Conservation (phyloP, 2,329 filamentous ascomycete genomes). For the Tympanopsis confertula region DNA sequence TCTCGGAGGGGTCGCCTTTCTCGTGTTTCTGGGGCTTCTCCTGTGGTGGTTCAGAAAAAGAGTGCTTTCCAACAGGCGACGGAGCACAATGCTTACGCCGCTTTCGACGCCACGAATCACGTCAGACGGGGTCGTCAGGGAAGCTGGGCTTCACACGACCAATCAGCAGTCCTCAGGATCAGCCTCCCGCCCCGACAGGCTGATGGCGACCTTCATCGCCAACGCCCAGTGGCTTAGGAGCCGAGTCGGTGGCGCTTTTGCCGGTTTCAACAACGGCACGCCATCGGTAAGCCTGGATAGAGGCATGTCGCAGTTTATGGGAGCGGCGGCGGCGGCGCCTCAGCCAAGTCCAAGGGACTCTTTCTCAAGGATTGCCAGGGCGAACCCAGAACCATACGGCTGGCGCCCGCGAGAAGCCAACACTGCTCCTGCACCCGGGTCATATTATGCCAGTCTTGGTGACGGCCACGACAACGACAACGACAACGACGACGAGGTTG, state of each 20-base stretch:
- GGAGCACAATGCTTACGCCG: conserved; percentile 36
- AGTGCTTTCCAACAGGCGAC: conserved; percentile 24
- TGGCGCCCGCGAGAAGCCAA: too few relatives aligned
- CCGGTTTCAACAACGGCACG: conserved; percentile 17
- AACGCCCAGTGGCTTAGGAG: conserved; percentile 21
- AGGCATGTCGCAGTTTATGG: conserved; percentile 38
- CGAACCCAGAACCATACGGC: too few relatives aligned
- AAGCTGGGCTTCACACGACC: conserved; percentile 24
- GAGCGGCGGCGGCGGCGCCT: conserved; percentile 14
- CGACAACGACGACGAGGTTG: too few relatives aligned
- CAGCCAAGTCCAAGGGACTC: too few relatives aligned
- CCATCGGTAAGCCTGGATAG: conserved; percentile 36
- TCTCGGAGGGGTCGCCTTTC: conserved; percentile 32
- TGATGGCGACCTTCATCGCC: conserved; percentile 23
- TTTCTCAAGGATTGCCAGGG: too few relatives aligned
- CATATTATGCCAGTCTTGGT: too few relatives aligned
- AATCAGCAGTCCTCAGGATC: conserved; percentile 35
- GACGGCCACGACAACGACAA: too few relatives aligned
- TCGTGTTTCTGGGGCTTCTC: conserved; percentile 32
- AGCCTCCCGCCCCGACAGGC: conserved; percentile 28
- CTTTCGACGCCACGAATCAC: conserved; percentile 20
- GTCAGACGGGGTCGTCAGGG: conserved; percentile 12
- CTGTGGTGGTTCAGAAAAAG: conserved; percentile 38
- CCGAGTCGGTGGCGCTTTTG: conserved; percentile 16
- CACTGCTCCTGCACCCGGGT: too few relatives aligned